Percentiles rank a stretch among this genome's conserved stretches.
These are phyloP conservation scores for Zanthoxylum bungeanum DNA, from an alignment of 345 rosid genomes.

Conservation along the genomic window DNA sequence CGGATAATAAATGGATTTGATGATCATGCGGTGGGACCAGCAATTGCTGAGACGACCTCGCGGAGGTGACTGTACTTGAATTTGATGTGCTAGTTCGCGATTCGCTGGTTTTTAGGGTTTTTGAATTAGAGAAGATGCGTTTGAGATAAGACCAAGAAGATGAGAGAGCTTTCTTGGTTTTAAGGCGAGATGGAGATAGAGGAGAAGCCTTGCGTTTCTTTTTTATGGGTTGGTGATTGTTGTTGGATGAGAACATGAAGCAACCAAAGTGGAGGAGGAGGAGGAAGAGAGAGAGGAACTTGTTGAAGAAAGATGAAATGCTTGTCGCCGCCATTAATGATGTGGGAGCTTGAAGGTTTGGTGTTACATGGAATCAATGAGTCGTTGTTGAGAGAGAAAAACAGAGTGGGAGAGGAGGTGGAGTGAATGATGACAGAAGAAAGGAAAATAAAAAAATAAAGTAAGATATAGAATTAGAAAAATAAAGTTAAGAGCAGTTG, in stretches of 20 bases:
- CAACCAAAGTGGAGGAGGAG: conserved; percentile 64
- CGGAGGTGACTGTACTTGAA: neutral
- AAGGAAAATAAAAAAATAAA: no score
- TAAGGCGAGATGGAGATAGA: conserved; percentile 22
- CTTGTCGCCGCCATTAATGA: conserved; percentile 35
- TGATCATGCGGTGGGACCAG: conserved; percentile 12
- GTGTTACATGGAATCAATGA: conserved; percentile 13
- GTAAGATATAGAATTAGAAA: no score
- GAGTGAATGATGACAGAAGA: conserved; percentile 33
- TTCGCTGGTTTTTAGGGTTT: conserved; percentile 23
- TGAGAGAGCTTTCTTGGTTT: no score
- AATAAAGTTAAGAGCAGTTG: no score
- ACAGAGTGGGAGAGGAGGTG: conserved; percentile 7
- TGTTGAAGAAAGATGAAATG: conserved; percentile 43
- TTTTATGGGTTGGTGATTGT: conserved; percentile 12
- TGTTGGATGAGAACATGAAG: conserved; percentile 35
- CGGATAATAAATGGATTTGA: neutral
- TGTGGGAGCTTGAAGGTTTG: neutral
- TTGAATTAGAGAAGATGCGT: conserved; percentile 41
- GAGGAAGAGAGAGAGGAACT: conserved; percentile 48
- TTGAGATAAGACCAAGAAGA: conserved; percentile 61
- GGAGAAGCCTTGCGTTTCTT: conserved; percentile 34
- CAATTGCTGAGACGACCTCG: neutral
- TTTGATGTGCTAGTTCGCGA: conserved; percentile 28
- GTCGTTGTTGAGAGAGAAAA: no score